phyloP scores from a whole-genome alignment of 345 rosid genomes.

The Salix viminalis region DNA sequence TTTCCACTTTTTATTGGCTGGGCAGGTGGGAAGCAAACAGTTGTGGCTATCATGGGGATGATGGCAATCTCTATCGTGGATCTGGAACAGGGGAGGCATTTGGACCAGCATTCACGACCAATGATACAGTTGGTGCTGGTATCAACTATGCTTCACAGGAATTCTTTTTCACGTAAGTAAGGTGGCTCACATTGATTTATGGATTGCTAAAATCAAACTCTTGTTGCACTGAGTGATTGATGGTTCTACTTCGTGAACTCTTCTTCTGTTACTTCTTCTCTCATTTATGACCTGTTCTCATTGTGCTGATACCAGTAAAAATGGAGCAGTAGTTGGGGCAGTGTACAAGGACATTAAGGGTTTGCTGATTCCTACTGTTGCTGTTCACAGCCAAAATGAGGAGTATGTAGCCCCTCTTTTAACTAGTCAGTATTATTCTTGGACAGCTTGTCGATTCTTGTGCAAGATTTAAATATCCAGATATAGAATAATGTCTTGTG shows the following conservation, averaged over 20 bases:
- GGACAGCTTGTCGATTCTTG: not conserved
- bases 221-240: not conserved
- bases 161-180: slow-evolving; percentile 92
- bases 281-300: slow-evolving; percentile 9
- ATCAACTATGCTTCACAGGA: slow-evolving; percentile 80
- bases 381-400: slow-evolving; percentile 94
- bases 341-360: slow-evolving; percentile 62
- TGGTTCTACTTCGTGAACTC: not conserved
- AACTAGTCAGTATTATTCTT: slow-evolving; percentile 1
- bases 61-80: slow-evolving; percentile 74
- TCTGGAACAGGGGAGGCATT: slow-evolving; percentile 70
- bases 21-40: slow-evolving; percentile 93
- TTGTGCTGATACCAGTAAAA: slow-evolving; percentile 59
- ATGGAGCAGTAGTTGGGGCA: slow-evolving; percentile 65
- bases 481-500: not conserved
- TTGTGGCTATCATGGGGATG: slow-evolving; percentile 96
- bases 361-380: slow-evolving; percentile 77
- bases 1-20: slow-evolving; percentile 12
- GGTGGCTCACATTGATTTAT: slow-evolving; percentile 14
- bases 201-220: not conserved
- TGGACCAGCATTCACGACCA: slow-evolving; percentile 74
- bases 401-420: slow-evolving; percentile 57
- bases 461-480: slow-evolving; percentile 3
- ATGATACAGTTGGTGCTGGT: slow-evolving; percentile 89
- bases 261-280: slow-evolving; percentile 10